Evolutionary conservation across 2,329 filamentous ascomycete genomes (phyloP).

Genomic region (Fusarium pilosicola): DNA sequence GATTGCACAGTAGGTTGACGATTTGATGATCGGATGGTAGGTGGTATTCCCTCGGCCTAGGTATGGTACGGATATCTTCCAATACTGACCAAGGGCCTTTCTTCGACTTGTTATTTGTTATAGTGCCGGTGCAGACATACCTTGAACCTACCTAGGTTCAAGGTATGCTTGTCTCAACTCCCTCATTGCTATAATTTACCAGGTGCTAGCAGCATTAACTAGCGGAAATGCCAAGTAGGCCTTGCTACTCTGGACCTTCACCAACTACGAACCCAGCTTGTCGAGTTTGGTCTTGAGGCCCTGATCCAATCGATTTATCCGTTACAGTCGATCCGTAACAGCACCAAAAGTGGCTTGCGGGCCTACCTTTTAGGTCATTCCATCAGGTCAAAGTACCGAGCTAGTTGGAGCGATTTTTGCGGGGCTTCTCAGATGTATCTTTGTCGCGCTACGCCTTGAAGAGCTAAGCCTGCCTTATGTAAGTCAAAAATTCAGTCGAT

Average conservation of each 20-base stretch:
- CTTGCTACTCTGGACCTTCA: slow-evolving; percentile 6
- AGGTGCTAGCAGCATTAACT: slow-evolving; percentile 9
- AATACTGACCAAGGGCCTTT: slow-evolving; percentile 23
- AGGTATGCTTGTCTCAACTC: slow-evolving; percentile 40
- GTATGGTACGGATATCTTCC: slow-evolving; percentile 14
- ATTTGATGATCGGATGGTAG: slow-evolving; percentile 37
- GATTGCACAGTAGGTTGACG: slow-evolving; percentile 7
- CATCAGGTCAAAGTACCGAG: too few species aligned
- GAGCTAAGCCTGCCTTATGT: too few species aligned
- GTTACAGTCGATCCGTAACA: too few species aligned
- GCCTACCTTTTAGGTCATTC: too few species aligned
- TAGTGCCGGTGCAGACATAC: not conserved
- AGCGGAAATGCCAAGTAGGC: slow-evolving; percentile 4
- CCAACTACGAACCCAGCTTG: not conserved
- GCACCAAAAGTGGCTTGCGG: too few species aligned
- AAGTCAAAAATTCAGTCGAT: too few species aligned
- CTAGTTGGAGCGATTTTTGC: too few species aligned
- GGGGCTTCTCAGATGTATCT: too few species aligned
- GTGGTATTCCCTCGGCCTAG: slow-evolving; percentile 29
- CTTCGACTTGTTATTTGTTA: not conserved
- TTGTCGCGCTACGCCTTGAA: too few species aligned
- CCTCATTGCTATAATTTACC: slow-evolving; percentile 40
- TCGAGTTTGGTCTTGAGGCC: slow-evolving; percentile 8
- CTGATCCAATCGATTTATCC: too few species aligned
- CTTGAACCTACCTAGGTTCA: not conserved